phyloP scores from a whole-genome alignment of 148 eudicot genomes.

The Camellia granthamiana region DNA sequence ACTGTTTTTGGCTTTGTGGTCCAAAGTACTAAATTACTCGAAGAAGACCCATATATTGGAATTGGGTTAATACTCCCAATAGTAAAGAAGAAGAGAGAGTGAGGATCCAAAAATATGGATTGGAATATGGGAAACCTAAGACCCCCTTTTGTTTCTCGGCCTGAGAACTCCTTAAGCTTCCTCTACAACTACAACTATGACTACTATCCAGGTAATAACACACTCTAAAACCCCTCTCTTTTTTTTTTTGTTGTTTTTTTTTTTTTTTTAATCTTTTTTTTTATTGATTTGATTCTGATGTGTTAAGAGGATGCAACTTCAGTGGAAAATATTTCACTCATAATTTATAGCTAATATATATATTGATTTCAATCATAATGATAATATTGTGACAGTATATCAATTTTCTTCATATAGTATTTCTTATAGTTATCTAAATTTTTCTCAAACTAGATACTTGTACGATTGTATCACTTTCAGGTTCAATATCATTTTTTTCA shows the following conservation, averaged over 20 bases:
- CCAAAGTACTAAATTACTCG: background rate
- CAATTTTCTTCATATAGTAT: too few species aligned
- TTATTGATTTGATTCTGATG: background rate
- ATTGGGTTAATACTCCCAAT: background rate
- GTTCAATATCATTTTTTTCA: too few species aligned
- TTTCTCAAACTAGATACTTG: too few species aligned
- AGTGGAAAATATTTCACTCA: background rate
- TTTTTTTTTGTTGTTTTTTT: too few species aligned
- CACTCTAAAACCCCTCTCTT: background rate
- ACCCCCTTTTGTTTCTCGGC: slow-evolving; percentile 5
- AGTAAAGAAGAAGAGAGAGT: background rate
- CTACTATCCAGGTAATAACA: background rate
- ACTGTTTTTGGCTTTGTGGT: background rate
- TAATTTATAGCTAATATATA: too few species aligned
- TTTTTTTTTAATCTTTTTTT: too few species aligned
- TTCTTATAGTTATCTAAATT: too few species aligned
- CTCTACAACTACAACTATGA: slow-evolving; percentile 10
- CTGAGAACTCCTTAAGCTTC: slow-evolving; percentile 9
- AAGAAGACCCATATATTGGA: background rate
- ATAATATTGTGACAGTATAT: too few species aligned
- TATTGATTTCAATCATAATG: too few species aligned
- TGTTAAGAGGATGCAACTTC: background rate
- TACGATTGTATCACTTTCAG: too few species aligned
- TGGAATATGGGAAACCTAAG: slow-evolving; percentile 7
- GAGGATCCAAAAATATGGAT: slow-evolving; percentile 1